These are phyloP conservation scores for Coccomyxa sp. DNA, from an alignment of 139 green algal genomes.

Conservation along the genomic window DNA sequence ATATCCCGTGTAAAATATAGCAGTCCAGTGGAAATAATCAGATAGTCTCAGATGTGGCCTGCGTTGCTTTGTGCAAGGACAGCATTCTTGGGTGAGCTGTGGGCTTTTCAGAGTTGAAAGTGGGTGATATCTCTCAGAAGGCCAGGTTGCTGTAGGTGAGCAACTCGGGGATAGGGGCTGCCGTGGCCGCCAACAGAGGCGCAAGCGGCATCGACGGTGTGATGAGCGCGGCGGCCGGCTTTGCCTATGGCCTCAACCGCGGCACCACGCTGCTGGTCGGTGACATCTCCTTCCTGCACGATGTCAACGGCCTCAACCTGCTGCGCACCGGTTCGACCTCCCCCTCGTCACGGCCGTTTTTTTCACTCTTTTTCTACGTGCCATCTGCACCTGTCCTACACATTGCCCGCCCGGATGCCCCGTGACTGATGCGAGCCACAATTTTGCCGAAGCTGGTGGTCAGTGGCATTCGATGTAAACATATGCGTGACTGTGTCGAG, in stretches of 20 bases:
- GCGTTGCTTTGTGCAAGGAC: too few species aligned
- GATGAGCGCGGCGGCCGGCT: conserved; percentile 84
- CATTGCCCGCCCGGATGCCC: too few species aligned
- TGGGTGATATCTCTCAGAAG: too few species aligned
- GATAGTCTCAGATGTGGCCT: too few species aligned
- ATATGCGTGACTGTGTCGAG: too few species aligned
- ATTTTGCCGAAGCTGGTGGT: neutral
- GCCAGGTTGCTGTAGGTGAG: too few species aligned
- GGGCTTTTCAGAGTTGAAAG: too few species aligned
- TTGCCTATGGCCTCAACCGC: conserved; percentile 70
- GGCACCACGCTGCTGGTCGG: conserved; percentile 87
- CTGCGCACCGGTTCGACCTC: conserved; percentile 53
- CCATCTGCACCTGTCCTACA: neutral
- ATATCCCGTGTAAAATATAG: too few species aligned
- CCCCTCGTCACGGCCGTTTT: neutral
- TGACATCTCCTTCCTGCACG: conserved; percentile 98
- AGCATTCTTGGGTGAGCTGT: too few species aligned
- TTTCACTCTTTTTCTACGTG: neutral
- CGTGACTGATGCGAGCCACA: too few species aligned
- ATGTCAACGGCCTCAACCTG: conserved; percentile 91
- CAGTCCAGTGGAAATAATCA: too few species aligned
- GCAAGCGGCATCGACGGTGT: conserved; percentile 97
- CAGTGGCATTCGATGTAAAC: neutral
- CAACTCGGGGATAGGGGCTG: neutral
- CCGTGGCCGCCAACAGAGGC: conserved; percentile 84